Evolutionary conservation across 306 rosid genomes (phyloP).

Genomic region (Pterocarpus macrocarpus): DNA sequence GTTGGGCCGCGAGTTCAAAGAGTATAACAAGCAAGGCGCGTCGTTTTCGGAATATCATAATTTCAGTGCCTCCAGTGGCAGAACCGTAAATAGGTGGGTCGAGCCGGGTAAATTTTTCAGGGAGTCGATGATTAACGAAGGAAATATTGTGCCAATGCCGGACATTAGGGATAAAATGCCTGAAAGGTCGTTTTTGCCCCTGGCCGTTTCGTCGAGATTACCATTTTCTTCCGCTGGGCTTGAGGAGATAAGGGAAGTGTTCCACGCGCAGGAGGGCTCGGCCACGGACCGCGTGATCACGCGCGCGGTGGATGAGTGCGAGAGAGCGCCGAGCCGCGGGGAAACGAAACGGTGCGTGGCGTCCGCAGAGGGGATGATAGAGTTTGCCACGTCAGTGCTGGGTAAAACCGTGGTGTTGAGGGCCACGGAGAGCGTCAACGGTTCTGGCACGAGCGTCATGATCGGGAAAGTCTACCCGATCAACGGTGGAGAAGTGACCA

Average conservation of each 20-base stretch:
- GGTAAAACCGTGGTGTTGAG: conserved; percentile 59
- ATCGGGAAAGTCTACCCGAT: conserved; percentile 64
- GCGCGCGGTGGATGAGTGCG: conserved; percentile 68
- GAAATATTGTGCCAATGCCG: conserved; percentile 77
- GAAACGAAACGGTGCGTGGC: conserved; percentile 86
- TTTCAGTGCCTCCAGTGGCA: conserved; percentile 56
- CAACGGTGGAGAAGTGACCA: conserved; percentile 72
- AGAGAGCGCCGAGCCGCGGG: conserved; percentile 64
- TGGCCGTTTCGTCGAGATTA: conserved; percentile 54
- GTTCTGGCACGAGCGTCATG: conserved; percentile 63
- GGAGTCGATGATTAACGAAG: conserved; percentile 66
- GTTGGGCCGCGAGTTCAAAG: conserved; percentile 72
- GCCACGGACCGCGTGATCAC: conserved; percentile 57
- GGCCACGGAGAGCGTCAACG: conserved; percentile 60
- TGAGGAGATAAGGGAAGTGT: conserved; percentile 47
- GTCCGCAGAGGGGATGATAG: conserved; percentile 80
- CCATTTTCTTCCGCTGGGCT: conserved; percentile 62
- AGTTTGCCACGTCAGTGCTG: conserved; percentile 64
- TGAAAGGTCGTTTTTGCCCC: conserved; percentile 77
- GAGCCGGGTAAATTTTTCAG: conserved; percentile 85
- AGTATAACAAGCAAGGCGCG: conserved; percentile 61
- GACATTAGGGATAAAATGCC: conserved; percentile 82
- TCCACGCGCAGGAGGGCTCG: conserved; percentile 61
- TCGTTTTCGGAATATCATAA: conserved; percentile 64
- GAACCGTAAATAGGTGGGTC: conserved; percentile 55